These are phyloP conservation scores for Boechera retrofracta DNA, from an alignment of 345 rosid genomes.

Conservation along the genomic window DNA sequence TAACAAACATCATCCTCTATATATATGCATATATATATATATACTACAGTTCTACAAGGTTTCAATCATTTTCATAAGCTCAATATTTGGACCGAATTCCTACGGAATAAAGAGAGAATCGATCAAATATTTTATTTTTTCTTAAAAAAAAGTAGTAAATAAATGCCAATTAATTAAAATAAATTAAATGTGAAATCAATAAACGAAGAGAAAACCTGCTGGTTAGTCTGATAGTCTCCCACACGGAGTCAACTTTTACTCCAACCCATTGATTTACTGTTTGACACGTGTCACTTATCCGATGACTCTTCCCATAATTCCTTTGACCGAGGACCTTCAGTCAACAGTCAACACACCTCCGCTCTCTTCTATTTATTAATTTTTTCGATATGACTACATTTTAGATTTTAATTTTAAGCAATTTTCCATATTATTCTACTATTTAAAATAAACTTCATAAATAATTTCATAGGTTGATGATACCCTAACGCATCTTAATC, in stretches of 20 bases:
- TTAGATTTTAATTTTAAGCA: neutral
- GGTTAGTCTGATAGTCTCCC: too few species aligned
- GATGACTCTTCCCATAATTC: constrained; percentile 35
- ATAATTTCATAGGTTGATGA: neutral
- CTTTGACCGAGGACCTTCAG: constrained; percentile 53
- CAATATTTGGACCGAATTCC: constrained; percentile 58
- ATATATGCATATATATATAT: neutral
- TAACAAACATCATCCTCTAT: neutral
- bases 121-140: neutral
- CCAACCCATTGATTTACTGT: constrained; percentile 18
- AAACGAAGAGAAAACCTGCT: constrained; percentile 54
- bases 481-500: constrained; percentile 11
- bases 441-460: neutral
- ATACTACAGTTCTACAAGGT: constrained; percentile 30
- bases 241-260: constrained; percentile 45
- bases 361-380: constrained; percentile 2
- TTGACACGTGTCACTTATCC: constrained; percentile 59
- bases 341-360: constrained; percentile 47
- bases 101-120: neutral
- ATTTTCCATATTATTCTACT: neutral
- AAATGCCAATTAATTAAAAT: constrained; percentile 15
- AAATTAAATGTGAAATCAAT: neutral
- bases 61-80: constrained; percentile 72
- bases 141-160: neutral
- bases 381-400: constrained; percentile 16